A percentile compares a stretch with the other conserved stretches of the same genome.
These are phyloP conservation scores for Aspergillus transmontanensis DNA, from an alignment of 2,329 filamentous ascomycete species.

Conservation along the genomic window DNA sequence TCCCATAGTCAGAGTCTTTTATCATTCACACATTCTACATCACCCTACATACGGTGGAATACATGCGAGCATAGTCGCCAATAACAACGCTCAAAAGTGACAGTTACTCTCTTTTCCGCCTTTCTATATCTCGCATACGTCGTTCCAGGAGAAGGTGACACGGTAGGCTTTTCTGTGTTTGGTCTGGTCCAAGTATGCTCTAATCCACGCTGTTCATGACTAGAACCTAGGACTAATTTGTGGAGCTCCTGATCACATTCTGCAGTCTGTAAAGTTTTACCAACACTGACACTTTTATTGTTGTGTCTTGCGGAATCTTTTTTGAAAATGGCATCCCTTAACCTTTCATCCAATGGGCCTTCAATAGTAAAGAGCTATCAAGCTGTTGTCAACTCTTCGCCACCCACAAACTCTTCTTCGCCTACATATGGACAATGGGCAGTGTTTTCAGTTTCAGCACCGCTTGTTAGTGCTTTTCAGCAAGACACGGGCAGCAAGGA, in stretches of 20 bases:
- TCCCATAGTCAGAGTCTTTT: neutral
- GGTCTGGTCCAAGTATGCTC: neutral
- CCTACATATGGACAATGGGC: slow-evolving; percentile 91
- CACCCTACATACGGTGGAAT: neutral
- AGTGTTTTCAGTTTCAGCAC: slow-evolving; percentile 88
- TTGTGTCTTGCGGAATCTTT: neutral
- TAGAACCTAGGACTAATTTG: neutral
- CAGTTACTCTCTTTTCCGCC: neutral
- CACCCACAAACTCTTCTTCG: slow-evolving; percentile 62
- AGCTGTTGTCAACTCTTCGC: slow-evolving; percentile 64
- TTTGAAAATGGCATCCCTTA: slow-evolving; percentile 71
- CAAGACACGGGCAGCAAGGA: slow-evolving; percentile 79
- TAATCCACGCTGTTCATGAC: neutral
- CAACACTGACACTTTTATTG: no score
- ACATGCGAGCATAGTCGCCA: neutral
- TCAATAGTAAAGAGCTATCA: slow-evolving; percentile 79
- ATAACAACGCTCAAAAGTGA: neutral
- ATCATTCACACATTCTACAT: neutral
- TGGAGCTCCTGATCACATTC: neutral
- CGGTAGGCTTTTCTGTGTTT: neutral
- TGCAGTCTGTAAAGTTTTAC: neutral
- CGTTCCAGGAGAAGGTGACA: neutral
- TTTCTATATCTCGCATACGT: neutral
- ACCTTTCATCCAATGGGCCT: slow-evolving; percentile 75
- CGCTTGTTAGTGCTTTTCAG: slow-evolving; percentile 90